Base-by-base conservation (phyloP, 2,329 filamentous ascomycete species). In the Sphaerulina populicola region DNA sequence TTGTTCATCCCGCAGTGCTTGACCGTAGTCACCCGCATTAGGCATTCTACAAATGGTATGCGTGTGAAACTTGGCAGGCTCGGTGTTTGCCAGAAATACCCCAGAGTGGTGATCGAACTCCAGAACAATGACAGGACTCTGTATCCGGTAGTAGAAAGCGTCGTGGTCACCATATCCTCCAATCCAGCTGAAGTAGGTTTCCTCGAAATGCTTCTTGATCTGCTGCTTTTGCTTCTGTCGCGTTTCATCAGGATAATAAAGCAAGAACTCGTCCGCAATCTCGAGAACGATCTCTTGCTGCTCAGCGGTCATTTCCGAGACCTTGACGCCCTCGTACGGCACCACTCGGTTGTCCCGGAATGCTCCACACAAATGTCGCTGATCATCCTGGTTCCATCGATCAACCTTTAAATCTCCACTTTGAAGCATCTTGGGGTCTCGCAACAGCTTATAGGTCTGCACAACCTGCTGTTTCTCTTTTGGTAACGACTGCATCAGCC, bases 141-240 rank as follows among this genome's bases (percentile, higher is more conserved):
- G 86, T 3, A 91, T 77, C 0, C 86, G 76, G 61, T 82, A 91
- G 67, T 90, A 91, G 61, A 87, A 91, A 0, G 86, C 73, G 64
- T 89, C 85, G 0, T 78, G 68, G 46, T 86, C 74, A 0, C 74
- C 79, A 54, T 72, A 85, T 0, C 79, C 80, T 3, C 86, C 86
- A 48, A 90, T 89, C 85, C 86, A 91, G 64, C 77, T 79, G 64
- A 88, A 90, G 62, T 86, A 86, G 4, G 85, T 90, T 72, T 89
- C 83, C n/a, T 69, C 61, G 50, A 84, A 79, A 64, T 78, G 76
- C 2, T 66, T 62, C 45, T 74, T 71, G 42, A 82, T 73, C 36
- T 81, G 73, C 1, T 71, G 67, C 1, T 88, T 65, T 12, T 79
- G 77, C 4, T 78, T 63, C 44, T 73, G 62, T 1, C 82, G 74